Evolutionary conservation across 805 yeast species (phyloP), one percentile per base, ranked within the genome.

Genomic region (Yarrowia divulgata): DNA sequence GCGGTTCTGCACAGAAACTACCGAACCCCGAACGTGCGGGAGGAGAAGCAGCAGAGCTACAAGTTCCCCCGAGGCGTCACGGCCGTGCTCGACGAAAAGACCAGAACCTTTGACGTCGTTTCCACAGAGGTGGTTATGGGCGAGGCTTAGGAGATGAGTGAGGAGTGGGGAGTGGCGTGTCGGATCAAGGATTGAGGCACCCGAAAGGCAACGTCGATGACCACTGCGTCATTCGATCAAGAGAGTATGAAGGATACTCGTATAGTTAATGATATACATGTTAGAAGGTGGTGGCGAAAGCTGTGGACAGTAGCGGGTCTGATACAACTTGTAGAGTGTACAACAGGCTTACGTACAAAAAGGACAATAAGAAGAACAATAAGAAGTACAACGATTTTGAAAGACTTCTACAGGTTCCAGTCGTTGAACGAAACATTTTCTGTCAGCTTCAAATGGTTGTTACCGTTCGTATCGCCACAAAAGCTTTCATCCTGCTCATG

Each of bases 41-140:
- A 87, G 69, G 82, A 85, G 74, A 95, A 95, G 83, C 88, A 89
- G 73, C 86, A 87, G 78, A 87, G 90, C 69, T 95, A 95, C 81
- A 90, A 87, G 79, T 95, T 93, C 78, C 84, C 89, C 18, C 86
- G 95, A 77, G 99, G 99, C 50, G 93, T 98, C n/a, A 95, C 99
- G 9, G 97, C 91, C 5, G 85, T 92, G 34, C 83, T 93, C 73
- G 86, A 84, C 74, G 87, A 89, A 77, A 85, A 87, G 73, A 84
- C 91, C 48, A 84, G 86, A 68, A 74, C 89, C 43, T 86, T 89
- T 68, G 90, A 90, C 70, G 88, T 90, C 37, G 87, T 88, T 14
- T 35, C 46, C n/a, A 48, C 57, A 73, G 93, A 89, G 74, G 86
- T 83, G 58, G 46, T 37, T 8, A 49, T 63, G 55, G 48, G 57